Conservation (phyloP, 108 stramenopile species). For the Epithemia pelagica region DNA sequence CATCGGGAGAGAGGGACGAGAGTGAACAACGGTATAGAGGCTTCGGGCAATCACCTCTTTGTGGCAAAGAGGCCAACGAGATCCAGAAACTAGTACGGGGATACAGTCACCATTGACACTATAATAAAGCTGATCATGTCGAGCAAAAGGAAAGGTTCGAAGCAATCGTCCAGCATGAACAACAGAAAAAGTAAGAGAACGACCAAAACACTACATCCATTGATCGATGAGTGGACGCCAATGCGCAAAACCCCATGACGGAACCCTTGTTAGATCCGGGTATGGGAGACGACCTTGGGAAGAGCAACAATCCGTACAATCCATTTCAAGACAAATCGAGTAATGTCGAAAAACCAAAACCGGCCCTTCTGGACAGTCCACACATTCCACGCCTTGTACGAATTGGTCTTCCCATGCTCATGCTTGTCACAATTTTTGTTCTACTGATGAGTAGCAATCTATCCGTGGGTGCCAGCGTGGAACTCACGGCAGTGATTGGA, state of each 20-base stretch:
- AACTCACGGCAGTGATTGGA: conserved; percentile 32
- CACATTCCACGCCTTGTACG: conserved; percentile 1
- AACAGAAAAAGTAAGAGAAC: too few species aligned
- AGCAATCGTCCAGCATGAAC: too few species aligned
- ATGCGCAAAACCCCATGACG: background rate
- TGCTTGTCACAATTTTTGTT: conserved; percentile 41
- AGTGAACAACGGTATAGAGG: too few species aligned
- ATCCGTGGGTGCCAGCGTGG: conserved; percentile 71
- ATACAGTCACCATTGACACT: too few species aligned
- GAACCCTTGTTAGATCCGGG: background rate
- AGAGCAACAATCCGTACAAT: background rate
- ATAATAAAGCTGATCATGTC: too few species aligned
- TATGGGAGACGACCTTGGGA: background rate
- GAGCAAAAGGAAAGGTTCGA: too few species aligned
- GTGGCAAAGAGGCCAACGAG: too few species aligned
- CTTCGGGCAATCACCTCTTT: too few species aligned
- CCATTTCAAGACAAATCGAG: background rate
- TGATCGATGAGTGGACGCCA: too few species aligned
- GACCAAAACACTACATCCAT: too few species aligned
- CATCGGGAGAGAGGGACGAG: too few species aligned
- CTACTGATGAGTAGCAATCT: conserved; percentile 62
- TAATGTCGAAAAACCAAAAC: background rate
- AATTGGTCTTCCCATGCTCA: conserved; percentile 25
- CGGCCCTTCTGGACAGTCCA: background rate
- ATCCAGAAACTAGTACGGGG: too few species aligned